These are phyloP conservation scores for Pseudocohnilembus persalinus DNA, from an alignment of 169 alveolate genomes.

Conservation along the genomic window DNA sequence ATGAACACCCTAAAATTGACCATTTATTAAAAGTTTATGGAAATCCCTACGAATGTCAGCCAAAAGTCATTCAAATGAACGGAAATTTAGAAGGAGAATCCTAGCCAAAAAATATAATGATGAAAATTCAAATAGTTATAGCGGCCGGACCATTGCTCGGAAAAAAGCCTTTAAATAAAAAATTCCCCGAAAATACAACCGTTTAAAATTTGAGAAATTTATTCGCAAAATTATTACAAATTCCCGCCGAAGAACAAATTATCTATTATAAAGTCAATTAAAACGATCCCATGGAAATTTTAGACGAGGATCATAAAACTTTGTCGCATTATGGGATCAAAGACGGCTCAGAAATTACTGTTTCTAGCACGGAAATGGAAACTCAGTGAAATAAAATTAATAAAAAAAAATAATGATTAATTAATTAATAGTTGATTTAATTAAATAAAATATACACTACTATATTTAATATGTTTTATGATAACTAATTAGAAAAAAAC, in stretches of 20 bases:
- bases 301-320: conserved; percentile 28
- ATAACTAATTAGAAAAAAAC: no score
- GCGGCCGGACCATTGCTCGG: conserved; percentile 30
- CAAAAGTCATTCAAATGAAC: conserved; percentile 3
- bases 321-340: conserved; percentile 9
- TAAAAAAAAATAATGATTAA: no score
- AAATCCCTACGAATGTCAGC: conserved; percentile 42
- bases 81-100: conserved; percentile 12
- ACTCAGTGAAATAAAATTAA: no score
- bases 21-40: conserved; percentile 34
- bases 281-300: conserved; percentile 23
- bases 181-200: conserved; percentile 32
- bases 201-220: conserved; percentile 11
- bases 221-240: not conserved
- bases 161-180: conserved; percentile 6
- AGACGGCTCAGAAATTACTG: not conserved
- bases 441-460: no score
- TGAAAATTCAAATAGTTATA: not conserved
- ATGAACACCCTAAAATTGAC: conserved; percentile 34
- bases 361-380: no score
- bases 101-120: conserved; percentile 21
- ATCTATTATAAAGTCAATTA: conserved; percentile 14
- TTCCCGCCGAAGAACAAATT: conserved; percentile 5
- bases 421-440: no score
- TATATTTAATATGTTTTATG: no score